Base-by-base conservation (phyloP, 371 early-diverging fungal genomes). In the Mucor piriformis region DNA sequence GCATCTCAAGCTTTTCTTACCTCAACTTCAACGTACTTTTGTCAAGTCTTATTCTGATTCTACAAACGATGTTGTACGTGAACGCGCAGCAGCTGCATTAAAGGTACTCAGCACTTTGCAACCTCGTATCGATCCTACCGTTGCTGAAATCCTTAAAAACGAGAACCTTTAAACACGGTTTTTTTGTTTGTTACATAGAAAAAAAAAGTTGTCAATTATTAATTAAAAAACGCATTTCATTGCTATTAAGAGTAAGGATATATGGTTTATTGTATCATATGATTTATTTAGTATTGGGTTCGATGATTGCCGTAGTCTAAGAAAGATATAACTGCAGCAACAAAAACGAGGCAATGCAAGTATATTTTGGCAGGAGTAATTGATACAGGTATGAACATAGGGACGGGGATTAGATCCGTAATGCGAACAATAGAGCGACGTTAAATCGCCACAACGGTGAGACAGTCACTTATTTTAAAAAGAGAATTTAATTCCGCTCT, bases 1-100 rank as follows among this genome's bases (percentile, higher is more conserved):
- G 49, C 83, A 89, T 58, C 82, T 97, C 63, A 95, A 93, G 59
- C 97, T 98, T 7, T 98, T 98, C 89, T 77, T 98, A 58, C 98
- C 98, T 35, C 98, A 98, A 79, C 88, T 97, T 35, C 97, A 97
- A 77, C 89, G 98, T 54, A 96, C 97, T 0, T 97, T 97, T 64
- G 90, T 94, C 69, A 96, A 96, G 67, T 89, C 91, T 2, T 78
- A 97, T 25, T 82, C 90, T 6, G 97, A 96, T 48, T 73, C 88
- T 3, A 72, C 87, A 18, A 82, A 83, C 12, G 67, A 80, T 32
- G 82, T 88, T 23, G 85, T 88, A 12, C 92, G 96, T 50, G 82
- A 83, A 23, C 87, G 88, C 27, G 95, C 98, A 4, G 92, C 91
- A 5, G 62, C 81, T 11, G 95, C 95, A 4, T 76, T 97, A 55